Conservation (phyloP, 2,329 filamentous ascomycete species). For the Cytospora schulzeri region DNA sequence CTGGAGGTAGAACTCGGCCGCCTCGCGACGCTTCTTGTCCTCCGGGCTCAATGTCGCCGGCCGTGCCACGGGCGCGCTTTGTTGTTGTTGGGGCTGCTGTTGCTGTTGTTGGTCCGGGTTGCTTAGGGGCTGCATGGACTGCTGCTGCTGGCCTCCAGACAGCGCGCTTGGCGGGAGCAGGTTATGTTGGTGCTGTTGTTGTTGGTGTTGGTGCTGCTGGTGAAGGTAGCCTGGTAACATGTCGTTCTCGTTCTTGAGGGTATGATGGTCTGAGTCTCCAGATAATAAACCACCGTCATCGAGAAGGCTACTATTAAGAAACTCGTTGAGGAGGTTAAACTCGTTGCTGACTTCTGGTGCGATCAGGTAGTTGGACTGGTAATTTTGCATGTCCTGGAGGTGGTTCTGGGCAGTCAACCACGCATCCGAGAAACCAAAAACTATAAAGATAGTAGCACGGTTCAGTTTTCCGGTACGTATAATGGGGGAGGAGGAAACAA, state of each 20-base stretch:
- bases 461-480: conserved; percentile 14
- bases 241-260: conserved; percentile 47
- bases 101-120: conserved; percentile 40
- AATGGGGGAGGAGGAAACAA: too few species aligned
- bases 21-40: conserved; percentile 53
- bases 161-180: conserved; percentile 29
- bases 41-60: conserved; percentile 60
- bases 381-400: conserved; percentile 92
- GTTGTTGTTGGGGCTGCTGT: conserved; percentile 21
- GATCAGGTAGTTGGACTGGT: conserved; percentile 94
- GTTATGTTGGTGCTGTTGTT: conserved; percentile 37
- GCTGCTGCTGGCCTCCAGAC: conserved; percentile 40
- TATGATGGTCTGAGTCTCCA: conserved; percentile 52
- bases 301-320: conserved; percentile 86
- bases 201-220: conserved; percentile 42
- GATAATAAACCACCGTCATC: conserved; percentile 77
- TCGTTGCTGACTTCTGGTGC: conserved; percentile 90
- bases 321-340: conserved; percentile 95
- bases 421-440: conserved; percentile 78
- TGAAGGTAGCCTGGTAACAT: conserved; percentile 50
- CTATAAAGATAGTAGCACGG: conserved; percentile 47
- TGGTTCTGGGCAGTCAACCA: conserved; percentile 80
- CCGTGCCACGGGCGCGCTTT: conserved; percentile 59
- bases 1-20: conserved; percentile 93
- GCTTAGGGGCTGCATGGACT: conserved; percentile 43